Conservation (phyloP, 345 rosid genomes). For the Salix viminalis region DNA sequence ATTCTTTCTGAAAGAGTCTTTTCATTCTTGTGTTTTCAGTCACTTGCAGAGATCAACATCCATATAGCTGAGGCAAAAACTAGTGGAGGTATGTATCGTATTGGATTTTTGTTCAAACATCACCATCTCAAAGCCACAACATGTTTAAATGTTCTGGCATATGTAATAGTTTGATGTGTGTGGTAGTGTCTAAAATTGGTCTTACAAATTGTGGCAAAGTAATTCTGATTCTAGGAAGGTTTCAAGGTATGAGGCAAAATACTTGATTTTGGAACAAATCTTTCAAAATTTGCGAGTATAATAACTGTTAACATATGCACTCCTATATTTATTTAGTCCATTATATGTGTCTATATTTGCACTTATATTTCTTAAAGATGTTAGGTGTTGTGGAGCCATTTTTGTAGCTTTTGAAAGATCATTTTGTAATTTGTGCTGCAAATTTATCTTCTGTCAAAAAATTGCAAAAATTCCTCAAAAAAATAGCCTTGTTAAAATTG, state of each 20-base stretch:
- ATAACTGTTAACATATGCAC: background rate
- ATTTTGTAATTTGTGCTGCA: background rate
- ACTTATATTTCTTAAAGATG: background rate
- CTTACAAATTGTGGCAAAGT: background rate
- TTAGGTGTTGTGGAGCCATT: background rate
- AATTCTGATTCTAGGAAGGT: background rate
- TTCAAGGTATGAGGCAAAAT: background rate
- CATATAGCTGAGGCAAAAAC: conserved; percentile 74
- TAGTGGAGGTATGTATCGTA: conserved; percentile 63
- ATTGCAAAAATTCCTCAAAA: too few relatives aligned
- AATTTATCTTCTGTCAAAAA: background rate
- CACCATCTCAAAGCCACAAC: conserved; percentile 3
- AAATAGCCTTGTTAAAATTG: too few relatives aligned
- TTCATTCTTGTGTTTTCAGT: conserved; percentile 51
- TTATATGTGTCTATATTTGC: background rate
- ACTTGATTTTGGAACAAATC: background rate
- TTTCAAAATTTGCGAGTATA: background rate
- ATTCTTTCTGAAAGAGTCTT: conserved; percentile 24
- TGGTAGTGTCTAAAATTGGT: background rate
- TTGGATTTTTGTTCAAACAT: conserved; percentile 12
- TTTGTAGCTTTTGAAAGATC: background rate
- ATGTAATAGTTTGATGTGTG: background rate
- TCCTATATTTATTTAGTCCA: background rate
- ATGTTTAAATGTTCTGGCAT: background rate
- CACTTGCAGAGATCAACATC: conserved; percentile 81